Evolutionary conservation across 1,284 basidiomycete species (phyloP).

Genomic region (Mixia osmundae): DNA sequence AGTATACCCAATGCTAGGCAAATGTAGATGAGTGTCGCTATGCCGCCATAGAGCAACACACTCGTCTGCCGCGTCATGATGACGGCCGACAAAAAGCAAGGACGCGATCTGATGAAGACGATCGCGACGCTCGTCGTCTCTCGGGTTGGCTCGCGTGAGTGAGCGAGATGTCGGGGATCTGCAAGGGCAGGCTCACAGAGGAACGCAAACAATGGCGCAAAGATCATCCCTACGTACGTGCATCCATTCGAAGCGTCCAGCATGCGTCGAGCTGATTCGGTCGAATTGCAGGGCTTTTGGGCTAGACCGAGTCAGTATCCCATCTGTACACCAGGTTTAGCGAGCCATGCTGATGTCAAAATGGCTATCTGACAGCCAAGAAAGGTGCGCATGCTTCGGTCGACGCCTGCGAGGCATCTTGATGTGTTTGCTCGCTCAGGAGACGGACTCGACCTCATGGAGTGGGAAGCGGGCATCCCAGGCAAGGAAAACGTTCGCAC

Average conservation of each 20-base stretch:
- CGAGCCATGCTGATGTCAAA: not conserved
- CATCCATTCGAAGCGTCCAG: conserved; percentile 1
- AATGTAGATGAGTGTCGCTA: too few species aligned
- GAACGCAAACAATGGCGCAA: conserved; percentile 98
- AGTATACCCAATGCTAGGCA: too few species aligned
- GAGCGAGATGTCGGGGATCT: conserved; percentile 14
- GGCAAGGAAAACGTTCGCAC: conserved; percentile 23
- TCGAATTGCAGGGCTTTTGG: conserved; percentile 60
- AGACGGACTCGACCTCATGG: conserved; percentile 63
- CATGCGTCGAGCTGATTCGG: not conserved
- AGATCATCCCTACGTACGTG: conserved; percentile 89
- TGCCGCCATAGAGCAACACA: too few species aligned
- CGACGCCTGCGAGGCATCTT: not conserved
- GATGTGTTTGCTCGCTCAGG: conserved; percentile 12
- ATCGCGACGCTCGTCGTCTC: too few species aligned
- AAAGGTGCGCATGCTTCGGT: not conserved
- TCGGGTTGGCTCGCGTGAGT: too few species aligned
- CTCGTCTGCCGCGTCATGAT: too few species aligned
- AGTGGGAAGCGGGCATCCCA: conserved; percentile 70
- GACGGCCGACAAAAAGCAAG: too few species aligned
- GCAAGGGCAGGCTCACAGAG: conserved; percentile 56
- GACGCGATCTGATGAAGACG: too few species aligned
- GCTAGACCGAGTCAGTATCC: conserved; percentile 68
- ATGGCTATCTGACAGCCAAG: not conserved
- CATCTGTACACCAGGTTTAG: too few species aligned